Evolutionary conservation across 1,284 basidiomycete genomes (phyloP).

Genomic region (Rhodofomes roseus): DNA sequence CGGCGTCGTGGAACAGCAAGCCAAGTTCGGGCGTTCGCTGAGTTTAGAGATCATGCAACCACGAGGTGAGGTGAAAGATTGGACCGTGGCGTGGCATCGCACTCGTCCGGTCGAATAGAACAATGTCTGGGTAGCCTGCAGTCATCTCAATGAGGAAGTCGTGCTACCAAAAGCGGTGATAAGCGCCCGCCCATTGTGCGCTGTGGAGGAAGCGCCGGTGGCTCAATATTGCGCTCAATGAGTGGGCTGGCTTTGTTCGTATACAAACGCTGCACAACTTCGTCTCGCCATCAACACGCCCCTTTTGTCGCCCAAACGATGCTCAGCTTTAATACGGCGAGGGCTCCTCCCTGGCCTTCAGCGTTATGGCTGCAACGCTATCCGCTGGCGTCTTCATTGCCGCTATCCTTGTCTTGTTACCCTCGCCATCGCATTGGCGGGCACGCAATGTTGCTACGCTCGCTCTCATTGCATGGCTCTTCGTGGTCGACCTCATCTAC

Average conservation of each 20-base stretch:
- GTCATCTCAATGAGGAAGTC: not conserved
- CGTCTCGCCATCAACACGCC: not conserved
- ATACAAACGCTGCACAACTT: not conserved
- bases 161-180: not conserved
- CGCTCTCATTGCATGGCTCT: constrained; percentile 45
- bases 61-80: too few relatives aligned
- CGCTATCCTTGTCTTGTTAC: constrained; percentile 30
- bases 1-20: too few relatives aligned
- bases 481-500: constrained; percentile 38
- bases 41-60: too few relatives aligned
- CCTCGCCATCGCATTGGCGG: constrained; percentile 35
- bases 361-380: not conserved
- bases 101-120: too few relatives aligned
- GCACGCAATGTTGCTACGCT: constrained; percentile 55
- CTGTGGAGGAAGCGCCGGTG: not conserved
- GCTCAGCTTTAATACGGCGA: not conserved
- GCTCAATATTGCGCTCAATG: not conserved
- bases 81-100: too few relatives aligned
- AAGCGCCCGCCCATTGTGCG: too few relatives aligned
- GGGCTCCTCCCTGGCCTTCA: not conserved
- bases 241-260: not conserved
- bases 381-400: constrained; percentile 12
- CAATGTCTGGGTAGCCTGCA: too few relatives aligned
- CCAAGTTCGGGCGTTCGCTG: too few relatives aligned
- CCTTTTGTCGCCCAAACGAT: not conserved